Base-by-base conservation (phyloP, 2,329 filamentous ascomycete species). In the Elsinoe perseae region DNA sequence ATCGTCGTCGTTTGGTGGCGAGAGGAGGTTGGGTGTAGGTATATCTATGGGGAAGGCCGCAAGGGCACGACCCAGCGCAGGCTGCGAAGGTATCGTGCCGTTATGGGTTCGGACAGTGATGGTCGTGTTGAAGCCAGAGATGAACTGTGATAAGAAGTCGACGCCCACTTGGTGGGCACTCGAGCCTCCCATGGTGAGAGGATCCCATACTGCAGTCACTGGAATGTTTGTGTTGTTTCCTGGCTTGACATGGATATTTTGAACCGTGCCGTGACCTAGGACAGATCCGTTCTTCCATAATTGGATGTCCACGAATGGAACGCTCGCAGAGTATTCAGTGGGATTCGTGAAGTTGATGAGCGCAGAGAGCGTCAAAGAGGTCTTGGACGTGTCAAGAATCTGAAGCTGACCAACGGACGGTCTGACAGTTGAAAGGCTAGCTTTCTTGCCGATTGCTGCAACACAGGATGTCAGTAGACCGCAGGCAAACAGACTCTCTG, bases 261-360 rank as follows among this genome's bases (percentile, higher is more conserved):
- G 75, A 2, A 83, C 81, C 0, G 80, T 85, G 10, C 87, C 84
- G 67, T 92, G 86, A 28, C 87, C 93, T 30, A 98, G 75, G 6
- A 86, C 68, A 0, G 85, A 85, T 9, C 79, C 82, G 64, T 95
- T 91, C 64, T 82, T 83, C 27, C 87, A 69, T 40, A 97, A 73
- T 60, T 90, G 82, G 42, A 95, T 79, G 66, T 86, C 90, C 61
- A 89, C 72, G 60, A 83, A 92, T 1, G 92, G 92, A n/a, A 97
- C 77, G 1, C 76, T 77, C 3, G 89, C 91, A 3, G 87, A 84
- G 69, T 97, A 96, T 3, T 84, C 80, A 0, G 91, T 95, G 1
- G 92, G 91, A 65, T 98, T 98, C 3, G 88, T 95, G 59, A 95
- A 78, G 66, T 93, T 95, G 64, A 95, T 78, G 36, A 76, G 72